phyloP scores from a whole-genome alignment of 2,329 filamentous ascomycete species.

The Colletotrichum liaoningense region DNA sequence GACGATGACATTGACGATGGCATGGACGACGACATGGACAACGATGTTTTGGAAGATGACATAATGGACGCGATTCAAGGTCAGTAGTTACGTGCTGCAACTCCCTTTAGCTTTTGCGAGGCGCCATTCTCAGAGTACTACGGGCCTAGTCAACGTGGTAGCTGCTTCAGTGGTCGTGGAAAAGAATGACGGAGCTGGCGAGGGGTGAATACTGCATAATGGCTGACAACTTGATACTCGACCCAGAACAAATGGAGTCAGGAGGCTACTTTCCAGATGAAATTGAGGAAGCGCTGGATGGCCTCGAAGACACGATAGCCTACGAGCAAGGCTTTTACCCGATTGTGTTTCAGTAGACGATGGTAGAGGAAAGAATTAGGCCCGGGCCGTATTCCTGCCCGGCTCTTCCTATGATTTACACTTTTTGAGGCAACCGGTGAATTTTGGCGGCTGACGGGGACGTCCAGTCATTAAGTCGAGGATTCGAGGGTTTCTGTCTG shows the following conservation, averaged over 20 bases:
- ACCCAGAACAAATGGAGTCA: conserved; percentile 17
- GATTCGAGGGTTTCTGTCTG: neutral
- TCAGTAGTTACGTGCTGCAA: neutral
- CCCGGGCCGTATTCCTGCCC: neutral
- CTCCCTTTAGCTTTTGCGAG: neutral
- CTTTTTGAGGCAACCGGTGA: neutral
- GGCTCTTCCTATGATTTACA: neutral
- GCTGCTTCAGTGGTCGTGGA: neutral
- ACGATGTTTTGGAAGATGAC: neutral
- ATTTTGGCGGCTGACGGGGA: neutral
- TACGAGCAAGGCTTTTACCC: conserved; percentile 8
- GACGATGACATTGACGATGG: neutral
- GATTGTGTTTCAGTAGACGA: neutral
- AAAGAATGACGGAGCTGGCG: conserved; percentile 3
- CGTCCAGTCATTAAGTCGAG: neutral
- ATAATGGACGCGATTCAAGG: conserved; percentile 17
- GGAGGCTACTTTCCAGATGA: conserved; percentile 18
- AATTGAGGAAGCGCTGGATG: conserved; percentile 9
- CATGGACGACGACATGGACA: neutral
- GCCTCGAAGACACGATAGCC: conserved; percentile 14
- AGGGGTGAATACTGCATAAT: neutral
- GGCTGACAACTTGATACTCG: conserved; percentile 1
- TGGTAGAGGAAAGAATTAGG: neutral
- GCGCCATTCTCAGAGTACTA: neutral
- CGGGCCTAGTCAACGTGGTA: neutral